These are phyloP conservation scores for thale cress (Arabidopsis thaliana) DNA, from an alignment of 345 rosid genomes.

Conservation along the genomic window TAIR10.1 NC_003071.7:13428001-13428500, in stretches of 20 bases:
- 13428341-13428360: constrained; percentile 26
- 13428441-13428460: constrained; percentile 89
- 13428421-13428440: constrained; percentile 96
- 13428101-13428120: constrained; percentile 91
- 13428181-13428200: constrained; percentile 14
- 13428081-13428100: constrained; percentile 89
- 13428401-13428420: constrained; percentile 39
- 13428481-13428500: constrained; percentile 83
- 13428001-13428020: constrained; percentile 18
- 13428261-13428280: constrained; percentile 96
- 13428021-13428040: constrained; percentile 87
- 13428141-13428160: constrained; percentile 6
- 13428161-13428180: constrained; percentile 1
- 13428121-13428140: constrained; percentile 18
- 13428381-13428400: constrained; percentile 22
- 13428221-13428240: constrained; percentile 86
- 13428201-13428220: constrained; percentile 69
- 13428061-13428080: constrained; percentile 95
- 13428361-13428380: constrained; percentile 20
- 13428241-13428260: constrained; percentile 96
- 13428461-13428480: constrained; percentile 79
- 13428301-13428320: constrained; percentile 66
- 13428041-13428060: constrained; percentile 80
- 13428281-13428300: constrained; percentile 99
- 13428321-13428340: constrained; percentile 64